Conservation (phyloP, 768 basidiomycete genomes). For the Lentinula sp. region DNA sequence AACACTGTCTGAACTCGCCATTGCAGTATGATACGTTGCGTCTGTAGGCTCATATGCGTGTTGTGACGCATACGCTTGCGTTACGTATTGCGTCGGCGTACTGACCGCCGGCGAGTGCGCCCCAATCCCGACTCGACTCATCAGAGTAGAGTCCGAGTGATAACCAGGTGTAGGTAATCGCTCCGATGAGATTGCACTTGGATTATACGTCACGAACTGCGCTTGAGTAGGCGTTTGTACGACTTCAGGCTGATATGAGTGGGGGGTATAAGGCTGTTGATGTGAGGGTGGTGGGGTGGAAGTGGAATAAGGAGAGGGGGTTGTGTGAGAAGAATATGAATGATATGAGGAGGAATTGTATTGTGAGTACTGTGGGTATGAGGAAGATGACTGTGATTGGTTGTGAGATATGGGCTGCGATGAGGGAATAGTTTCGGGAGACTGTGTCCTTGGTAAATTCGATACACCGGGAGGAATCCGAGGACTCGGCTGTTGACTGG, state of each 20-base stretch:
- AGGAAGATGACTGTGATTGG: background rate
- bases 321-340: background rate
- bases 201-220: constrained; percentile 3
- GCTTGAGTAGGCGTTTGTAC: constrained; percentile 3
- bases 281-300: background rate
- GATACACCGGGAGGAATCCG: constrained; percentile 2
- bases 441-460: background rate
- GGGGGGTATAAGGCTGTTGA: background rate
- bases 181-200: background rate
- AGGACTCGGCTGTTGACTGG: background rate
- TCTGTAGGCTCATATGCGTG: constrained; percentile 6
- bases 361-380: background rate
- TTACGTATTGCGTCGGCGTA: background rate
- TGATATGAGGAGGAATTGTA: background rate
- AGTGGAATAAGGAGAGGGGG: background rate
- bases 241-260: constrained; percentile 1
- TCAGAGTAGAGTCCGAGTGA: background rate
- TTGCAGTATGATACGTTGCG: constrained; percentile 11
- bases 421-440: background rate
- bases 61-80: background rate
- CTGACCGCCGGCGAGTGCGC: constrained; percentile 2
- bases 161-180: constrained; percentile 1
- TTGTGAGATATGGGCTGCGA: background rate
- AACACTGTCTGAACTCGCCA: constrained; percentile 5
- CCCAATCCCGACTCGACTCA: constrained; percentile 10